A percentile compares a stretch with the other conserved stretches of the same genome.
phyloP scores from a whole-genome alignment of 805 yeast genomes.

The Candida xiaguanensis region DNA sequence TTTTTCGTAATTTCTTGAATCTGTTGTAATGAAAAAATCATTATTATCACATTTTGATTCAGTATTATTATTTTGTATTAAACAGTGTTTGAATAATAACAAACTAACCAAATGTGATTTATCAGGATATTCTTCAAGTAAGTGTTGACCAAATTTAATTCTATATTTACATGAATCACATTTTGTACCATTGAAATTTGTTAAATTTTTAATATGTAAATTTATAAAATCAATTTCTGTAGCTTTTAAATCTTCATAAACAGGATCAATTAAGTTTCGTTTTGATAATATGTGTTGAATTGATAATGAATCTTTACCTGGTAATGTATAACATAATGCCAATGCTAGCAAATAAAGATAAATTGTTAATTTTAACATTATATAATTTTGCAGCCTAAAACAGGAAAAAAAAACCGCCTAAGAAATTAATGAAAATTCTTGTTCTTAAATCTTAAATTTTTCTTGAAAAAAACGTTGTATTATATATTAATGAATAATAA shows the following conservation, averaged over 20 bases:
- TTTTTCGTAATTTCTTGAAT: conserved; percentile 20
- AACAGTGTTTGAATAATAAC: conserved; percentile 33
- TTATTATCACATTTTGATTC: conserved; percentile 30
- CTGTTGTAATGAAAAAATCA: conserved; percentile 38
- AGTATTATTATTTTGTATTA: conserved; percentile 22
- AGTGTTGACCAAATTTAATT: conserved; percentile 24
- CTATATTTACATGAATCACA: conserved; percentile 36
- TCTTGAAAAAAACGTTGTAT: no score
- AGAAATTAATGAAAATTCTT: no score
- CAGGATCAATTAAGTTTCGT: conserved; percentile 22
- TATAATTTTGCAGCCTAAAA: neutral
- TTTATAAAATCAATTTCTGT: conserved; percentile 27
- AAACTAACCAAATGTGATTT: conserved; percentile 33
- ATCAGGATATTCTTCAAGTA: conserved; percentile 26
- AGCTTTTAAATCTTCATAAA: conserved; percentile 20
- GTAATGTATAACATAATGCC: conserved; percentile 14
- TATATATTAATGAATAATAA: no score
- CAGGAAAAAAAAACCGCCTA: no score
- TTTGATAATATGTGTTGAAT: conserved; percentile 19
- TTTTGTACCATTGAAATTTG: conserved; percentile 26
- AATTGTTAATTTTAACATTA: neutral
- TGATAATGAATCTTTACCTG: conserved; percentile 19
- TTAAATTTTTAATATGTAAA: conserved; percentile 24
- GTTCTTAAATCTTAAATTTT: no score
- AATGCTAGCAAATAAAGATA: neutral